Percentiles rank a stretch among this genome's conserved stretches.
Evolutionary conservation across 345 rosid genomes (phyloP).

Genomic region (Barbarea vulgaris): DNA sequence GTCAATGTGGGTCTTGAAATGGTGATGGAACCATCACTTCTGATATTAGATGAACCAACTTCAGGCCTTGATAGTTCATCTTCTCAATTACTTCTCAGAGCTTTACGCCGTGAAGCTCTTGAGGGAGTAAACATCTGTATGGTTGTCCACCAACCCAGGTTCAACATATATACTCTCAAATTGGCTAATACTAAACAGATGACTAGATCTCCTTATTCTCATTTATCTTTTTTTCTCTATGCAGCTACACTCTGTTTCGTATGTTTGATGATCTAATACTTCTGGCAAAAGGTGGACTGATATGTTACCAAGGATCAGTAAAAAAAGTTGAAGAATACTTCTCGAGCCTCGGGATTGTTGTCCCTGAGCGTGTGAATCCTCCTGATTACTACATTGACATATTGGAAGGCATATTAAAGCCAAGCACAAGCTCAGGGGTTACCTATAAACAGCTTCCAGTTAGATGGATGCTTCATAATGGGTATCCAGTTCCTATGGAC

Average conservation of each 20-base stretch:
- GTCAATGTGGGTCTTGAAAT: conserved; percentile 99
- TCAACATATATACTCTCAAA: conserved; percentile 32
- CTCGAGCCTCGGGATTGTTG: conserved; percentile 68
- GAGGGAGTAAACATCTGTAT: conserved; percentile 96
- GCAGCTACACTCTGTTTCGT: conserved; percentile 81
- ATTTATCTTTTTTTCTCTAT: conserved; percentile 21
- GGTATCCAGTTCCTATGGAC: conserved; percentile 83
- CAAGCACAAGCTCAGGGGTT: conserved; percentile 58
- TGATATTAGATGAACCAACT: conserved; percentile 97
- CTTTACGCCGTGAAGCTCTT: conserved; percentile 97
- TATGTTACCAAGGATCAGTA: conserved; percentile 91
- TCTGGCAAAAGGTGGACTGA: conserved; percentile 93
- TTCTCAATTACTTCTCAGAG: conserved; percentile 88
- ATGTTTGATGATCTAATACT: conserved; percentile 99
- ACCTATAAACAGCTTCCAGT: conserved; percentile 79
- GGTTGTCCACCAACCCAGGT: conserved; percentile 99
- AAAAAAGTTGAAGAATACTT: conserved; percentile 96
- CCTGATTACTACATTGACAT: conserved; percentile 98
- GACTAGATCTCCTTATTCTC: conserved; percentile 13
- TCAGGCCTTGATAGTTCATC: conserved; percentile 99
- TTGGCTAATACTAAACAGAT: neutral
- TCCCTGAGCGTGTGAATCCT: conserved; percentile 93
- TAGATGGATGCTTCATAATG: conserved; percentile 99
- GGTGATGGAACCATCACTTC: conserved; percentile 99
- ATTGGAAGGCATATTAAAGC: conserved; percentile 88